Evolutionary conservation across 208 protist species (phyloP).

Genomic region (Novymonas esmeraldas): DNA sequence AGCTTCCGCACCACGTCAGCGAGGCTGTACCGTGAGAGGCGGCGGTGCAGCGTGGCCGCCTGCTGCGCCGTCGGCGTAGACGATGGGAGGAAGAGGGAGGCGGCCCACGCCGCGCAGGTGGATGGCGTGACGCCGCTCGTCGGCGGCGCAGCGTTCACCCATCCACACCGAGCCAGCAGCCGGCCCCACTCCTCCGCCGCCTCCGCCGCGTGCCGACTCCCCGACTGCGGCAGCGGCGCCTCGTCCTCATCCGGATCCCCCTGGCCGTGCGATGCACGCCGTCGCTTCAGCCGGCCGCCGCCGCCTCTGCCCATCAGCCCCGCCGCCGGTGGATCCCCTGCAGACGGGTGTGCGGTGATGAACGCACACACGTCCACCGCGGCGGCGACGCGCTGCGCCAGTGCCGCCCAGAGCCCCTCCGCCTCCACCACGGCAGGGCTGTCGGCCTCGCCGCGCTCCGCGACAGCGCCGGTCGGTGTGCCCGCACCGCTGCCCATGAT

Average conservation of each 20-base stretch:
- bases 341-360: conserved; percentile 20
- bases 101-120: conserved; percentile 18
- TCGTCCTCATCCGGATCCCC: not conserved
- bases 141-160: conserved; percentile 28
- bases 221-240: too few species aligned
- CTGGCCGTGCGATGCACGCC: too few species aligned
- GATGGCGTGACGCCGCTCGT: not conserved
- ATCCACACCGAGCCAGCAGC: conserved; percentile 28
- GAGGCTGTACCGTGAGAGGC: conserved; percentile 22
- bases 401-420: conserved; percentile 19
- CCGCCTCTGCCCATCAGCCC: too few species aligned
- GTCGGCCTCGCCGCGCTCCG: too few species aligned
- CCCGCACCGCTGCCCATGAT: conserved; percentile 13
- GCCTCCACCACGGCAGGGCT: not conserved
- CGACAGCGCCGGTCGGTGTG: too few species aligned
- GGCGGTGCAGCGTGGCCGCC: conserved; percentile 25
- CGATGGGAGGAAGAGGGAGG: conserved; percentile 10
- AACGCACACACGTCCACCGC: conserved; percentile 20
- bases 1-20: conserved; percentile 23
- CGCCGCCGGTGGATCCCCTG: too few species aligned
- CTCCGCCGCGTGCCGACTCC: conserved; percentile 24
- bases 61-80: conserved; percentile 18
- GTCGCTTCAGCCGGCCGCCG: too few species aligned
- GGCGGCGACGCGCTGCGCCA: conserved; percentile 33
- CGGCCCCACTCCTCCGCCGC: conserved; percentile 29